Conservation (phyloP, 2,329 filamentous ascomycete genomes). For the Cylindrodendrum hubeiense region DNA sequence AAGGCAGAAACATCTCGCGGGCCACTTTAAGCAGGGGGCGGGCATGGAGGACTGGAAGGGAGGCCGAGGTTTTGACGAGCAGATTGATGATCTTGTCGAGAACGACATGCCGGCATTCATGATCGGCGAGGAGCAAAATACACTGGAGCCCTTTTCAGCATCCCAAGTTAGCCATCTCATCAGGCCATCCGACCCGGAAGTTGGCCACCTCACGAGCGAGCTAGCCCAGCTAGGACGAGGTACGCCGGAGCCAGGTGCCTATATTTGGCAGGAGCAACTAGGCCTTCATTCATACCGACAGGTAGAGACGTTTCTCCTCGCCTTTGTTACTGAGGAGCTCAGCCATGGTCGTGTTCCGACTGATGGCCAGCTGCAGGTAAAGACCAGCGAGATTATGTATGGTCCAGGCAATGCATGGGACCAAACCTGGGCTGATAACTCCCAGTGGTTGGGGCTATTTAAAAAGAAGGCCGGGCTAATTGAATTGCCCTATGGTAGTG, state of each 20-base stretch:
- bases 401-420: constrained; percentile 18
- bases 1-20: constrained; percentile 13
- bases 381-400: constrained; percentile 17
- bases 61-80: constrained; percentile 6
- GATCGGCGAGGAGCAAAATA: constrained; percentile 6
- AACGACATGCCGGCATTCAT: constrained; percentile 19
- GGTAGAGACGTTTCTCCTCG: constrained; percentile 5
- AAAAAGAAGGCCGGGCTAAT: constrained; percentile 18
- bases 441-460: constrained; percentile 9
- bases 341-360: constrained; percentile 11
- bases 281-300: constrained; percentile 9
- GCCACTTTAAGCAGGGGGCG: constrained; percentile 4
- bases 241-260: too few relatives aligned
- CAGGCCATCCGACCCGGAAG: neutral
- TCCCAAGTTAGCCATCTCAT: constrained; percentile 4
- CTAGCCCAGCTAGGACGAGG: neutral
- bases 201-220: neutral
- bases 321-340: constrained; percentile 6
- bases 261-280: neutral
- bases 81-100: constrained; percentile 6
- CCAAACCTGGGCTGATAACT: constrained; percentile 16
- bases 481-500: constrained; percentile 1
- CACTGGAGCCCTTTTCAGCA: constrained; percentile 19
- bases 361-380: constrained; percentile 1
- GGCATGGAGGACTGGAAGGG: constrained; percentile 20